A percentile compares a stretch with the other conserved stretches of the same genome.
These are phyloP conservation scores for Carex kokanica DNA, from an alignment of 176 grass and related monocot species.

Conservation along the genomic window DNA sequence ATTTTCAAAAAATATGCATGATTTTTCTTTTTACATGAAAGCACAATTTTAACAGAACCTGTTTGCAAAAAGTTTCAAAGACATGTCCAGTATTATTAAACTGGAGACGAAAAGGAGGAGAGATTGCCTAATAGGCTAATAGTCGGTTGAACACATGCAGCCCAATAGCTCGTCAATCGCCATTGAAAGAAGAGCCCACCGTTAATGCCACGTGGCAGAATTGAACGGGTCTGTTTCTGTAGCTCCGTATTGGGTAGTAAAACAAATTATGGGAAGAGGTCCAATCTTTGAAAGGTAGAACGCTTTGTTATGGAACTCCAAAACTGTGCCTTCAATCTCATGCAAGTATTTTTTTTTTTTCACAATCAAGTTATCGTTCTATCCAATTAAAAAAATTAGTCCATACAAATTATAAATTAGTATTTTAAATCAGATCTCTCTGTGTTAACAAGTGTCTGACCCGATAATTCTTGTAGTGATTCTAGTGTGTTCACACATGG, in stretches of 20 bases:
- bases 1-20: neutral
- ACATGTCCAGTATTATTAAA: neutral
- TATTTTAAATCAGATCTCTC: too few species aligned
- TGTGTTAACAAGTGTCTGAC: too few species aligned
- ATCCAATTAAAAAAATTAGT: too few species aligned
- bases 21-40: neutral
- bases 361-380: too few species aligned
- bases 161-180: slow-evolving; percentile 1
- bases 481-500: too few species aligned
- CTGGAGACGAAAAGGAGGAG: neutral
- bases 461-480: too few species aligned
- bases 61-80: neutral
- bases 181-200: neutral
- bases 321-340: neutral
- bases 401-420: too few species aligned
- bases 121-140: neutral
- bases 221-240: neutral
- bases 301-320: neutral
- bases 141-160: slow-evolving; percentile 11
- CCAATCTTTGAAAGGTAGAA: neutral
- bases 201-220: neutral
- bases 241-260: neutral
- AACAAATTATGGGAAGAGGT: neutral
- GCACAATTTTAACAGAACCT: neutral
- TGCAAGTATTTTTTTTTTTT: too few species aligned